Base-by-base conservation (phyloP, 345 rosid species). In the Mangifera indica region DNA sequence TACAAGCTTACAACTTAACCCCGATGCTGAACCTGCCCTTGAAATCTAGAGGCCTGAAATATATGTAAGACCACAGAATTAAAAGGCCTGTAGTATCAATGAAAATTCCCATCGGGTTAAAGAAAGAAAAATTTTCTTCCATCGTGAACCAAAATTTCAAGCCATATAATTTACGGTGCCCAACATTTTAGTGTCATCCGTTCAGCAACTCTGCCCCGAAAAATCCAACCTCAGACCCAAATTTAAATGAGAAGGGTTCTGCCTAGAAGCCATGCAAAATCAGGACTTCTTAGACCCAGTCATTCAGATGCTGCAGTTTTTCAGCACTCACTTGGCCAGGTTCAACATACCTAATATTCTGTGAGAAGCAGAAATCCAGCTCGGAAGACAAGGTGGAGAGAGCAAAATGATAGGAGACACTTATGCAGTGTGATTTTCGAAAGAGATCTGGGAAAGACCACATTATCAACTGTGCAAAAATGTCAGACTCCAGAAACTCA, bases 361-460 rank as follows among this genome's bases (percentile, higher is more conserved):
- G 45, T 20, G 26, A 7, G 74, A 48, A n/a, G 74, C 22, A 2
- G 46, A 29, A 48, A 6, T 32, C 34, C 49, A 10, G 20, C 46
- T 49, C 9, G 48, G 20, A 49, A 32, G 42, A 48, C 15, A 48
- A 21, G 59, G 57, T 18, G 44, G 34, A 48, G 74, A 71, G 24
- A 7, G 67, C 40, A n/a, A 32, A 34, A n/a, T 66, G n/a, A 14
- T 59, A n/a, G 22, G 22, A 32, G 52, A 37, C 20, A 52, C 26
- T 49, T 22, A 45, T 59, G 26, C 58, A 10, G 26, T 34, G 34
- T 57, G 42, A 66, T 87, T 83, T 89, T 18, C 82, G 81, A 69
- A 95, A 95, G 5, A 92, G 48, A 46, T 88, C 91, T 1, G 77
- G 93, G 81, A 89, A 95, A 58, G 99, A 95, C 99, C 98, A 91